phyloP scores from a whole-genome alignment of 768 basidiomycete species.

The Russula brevipes region DNA sequence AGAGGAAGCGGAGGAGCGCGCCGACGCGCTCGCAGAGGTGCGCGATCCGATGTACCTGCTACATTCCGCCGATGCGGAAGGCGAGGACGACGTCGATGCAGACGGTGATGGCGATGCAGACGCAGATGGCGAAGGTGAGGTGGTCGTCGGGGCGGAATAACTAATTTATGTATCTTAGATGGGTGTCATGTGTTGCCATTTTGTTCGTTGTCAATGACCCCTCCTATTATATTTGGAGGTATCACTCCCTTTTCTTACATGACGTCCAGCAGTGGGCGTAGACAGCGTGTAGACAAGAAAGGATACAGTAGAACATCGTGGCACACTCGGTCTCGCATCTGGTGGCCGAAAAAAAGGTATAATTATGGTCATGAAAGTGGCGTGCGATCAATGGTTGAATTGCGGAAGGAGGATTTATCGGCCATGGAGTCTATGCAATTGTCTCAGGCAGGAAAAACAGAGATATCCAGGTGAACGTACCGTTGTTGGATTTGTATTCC shows the following conservation, averaged over 20 bases:
- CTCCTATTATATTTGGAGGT: neutral
- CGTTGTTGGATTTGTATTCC: conserved; percentile 95
- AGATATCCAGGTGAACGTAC: conserved; percentile 35
- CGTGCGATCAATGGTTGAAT: conserved; percentile 30
- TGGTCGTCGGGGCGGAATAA: neutral
- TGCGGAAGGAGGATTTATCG: conserved; percentile 79
- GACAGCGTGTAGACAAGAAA: conserved; percentile 19
- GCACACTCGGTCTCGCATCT: neutral
- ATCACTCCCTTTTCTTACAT: conserved; percentile 9
- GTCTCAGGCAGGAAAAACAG: neutral
- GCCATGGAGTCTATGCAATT: conserved; percentile 69
- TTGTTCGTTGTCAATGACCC: neutral
- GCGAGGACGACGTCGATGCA: conserved; percentile 60
- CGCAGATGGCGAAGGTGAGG: conserved; percentile 17
- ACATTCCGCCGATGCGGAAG: conserved; percentile 37
- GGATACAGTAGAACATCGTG: conserved; percentile 10
- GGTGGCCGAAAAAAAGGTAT: neutral
- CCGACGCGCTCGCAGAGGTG: conserved; percentile 73
- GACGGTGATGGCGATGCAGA: conserved; percentile 36
- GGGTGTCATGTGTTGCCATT: neutral
- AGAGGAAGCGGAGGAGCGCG: conserved; percentile 74
- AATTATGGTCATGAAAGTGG: conserved; percentile 30
- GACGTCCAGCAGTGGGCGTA: conserved; percentile 12
- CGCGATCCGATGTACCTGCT: conserved; percentile 59
- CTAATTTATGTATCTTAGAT: neutral